Evolutionary conservation across 768 basidiomycete genomes (phyloP).

Genomic region (Russula brevipes): DNA sequence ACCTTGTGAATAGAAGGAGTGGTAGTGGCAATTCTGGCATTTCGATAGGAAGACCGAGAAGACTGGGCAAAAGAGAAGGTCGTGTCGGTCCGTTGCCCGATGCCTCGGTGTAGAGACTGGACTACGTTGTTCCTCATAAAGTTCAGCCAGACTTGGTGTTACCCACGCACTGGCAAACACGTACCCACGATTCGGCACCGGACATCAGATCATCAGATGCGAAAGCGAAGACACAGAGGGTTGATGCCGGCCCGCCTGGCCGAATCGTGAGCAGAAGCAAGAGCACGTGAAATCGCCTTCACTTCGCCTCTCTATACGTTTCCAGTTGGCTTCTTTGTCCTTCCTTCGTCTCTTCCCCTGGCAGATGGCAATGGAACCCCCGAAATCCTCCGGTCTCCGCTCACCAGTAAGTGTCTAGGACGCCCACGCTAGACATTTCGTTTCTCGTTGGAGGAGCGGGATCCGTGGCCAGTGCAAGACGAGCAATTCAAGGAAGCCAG

Average conservation of each 20-base stretch:
- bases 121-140: too few relatives aligned
- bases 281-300: conserved; percentile 2
- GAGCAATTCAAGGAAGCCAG: not conserved
- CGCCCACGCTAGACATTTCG: too few relatives aligned
- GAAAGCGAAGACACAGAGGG: not conserved
- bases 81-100: conserved; percentile 10
- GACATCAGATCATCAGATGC: not conserved
- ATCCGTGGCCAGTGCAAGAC: not conserved
- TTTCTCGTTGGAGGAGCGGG: too few relatives aligned
- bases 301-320: not conserved
- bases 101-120: not conserved
- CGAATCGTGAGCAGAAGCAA: not conserved
- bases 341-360: too few relatives aligned
- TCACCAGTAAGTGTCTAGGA: too few relatives aligned
- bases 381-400: too few relatives aligned
- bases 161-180: not conserved
- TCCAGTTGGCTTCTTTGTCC: too few relatives aligned
- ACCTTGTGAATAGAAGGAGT: not conserved
- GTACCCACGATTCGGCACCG: conserved; percentile 1
- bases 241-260: not conserved
- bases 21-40: not conserved
- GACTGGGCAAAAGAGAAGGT: not conserved
- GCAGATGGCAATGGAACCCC: too few relatives aligned
- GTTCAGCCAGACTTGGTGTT: not conserved
- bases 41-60: not conserved